These are phyloP conservation scores for Prunus davidiana DNA, from an alignment of 306 rosid genomes.

Conservation along the genomic window DNA sequence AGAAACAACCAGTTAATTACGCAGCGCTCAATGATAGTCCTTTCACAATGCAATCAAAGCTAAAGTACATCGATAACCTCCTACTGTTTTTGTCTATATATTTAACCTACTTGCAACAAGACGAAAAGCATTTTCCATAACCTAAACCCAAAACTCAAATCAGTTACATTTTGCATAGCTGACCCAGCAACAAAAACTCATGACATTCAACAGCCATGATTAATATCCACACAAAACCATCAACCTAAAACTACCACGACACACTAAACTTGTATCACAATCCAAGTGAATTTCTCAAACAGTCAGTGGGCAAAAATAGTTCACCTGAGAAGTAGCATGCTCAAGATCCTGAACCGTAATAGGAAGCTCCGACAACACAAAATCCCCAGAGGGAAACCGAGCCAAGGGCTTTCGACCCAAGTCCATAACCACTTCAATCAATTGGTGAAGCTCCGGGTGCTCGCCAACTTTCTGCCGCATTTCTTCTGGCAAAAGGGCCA, in stretches of 20 bases:
- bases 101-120: background rate
- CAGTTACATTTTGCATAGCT: background rate
- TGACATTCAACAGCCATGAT: background rate
- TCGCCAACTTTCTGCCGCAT: constrained; percentile 71
- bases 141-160: background rate
- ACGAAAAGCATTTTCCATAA: background rate
- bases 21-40: background rate
- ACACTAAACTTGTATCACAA: background rate
- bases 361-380: constrained; percentile 60
- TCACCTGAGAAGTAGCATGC: constrained; percentile 85
- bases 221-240: background rate
- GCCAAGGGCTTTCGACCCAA: constrained; percentile 94
- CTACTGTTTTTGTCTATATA: background rate
- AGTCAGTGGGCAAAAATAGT: constrained; percentile 10
- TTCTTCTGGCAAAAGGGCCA: constrained; percentile 74
- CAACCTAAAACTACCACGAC: background rate
- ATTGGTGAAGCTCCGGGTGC: constrained; percentile 58
- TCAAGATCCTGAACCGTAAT: constrained; percentile 66
- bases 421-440: constrained; percentile 93
- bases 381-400: constrained; percentile 86
- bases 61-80: background rate
- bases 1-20: background rate
- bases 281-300: constrained; percentile 23
- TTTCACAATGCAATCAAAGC: background rate
- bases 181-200: background rate